Conservation (phyloP, 805 yeast genomes). For the Candida maltosa region DNA sequence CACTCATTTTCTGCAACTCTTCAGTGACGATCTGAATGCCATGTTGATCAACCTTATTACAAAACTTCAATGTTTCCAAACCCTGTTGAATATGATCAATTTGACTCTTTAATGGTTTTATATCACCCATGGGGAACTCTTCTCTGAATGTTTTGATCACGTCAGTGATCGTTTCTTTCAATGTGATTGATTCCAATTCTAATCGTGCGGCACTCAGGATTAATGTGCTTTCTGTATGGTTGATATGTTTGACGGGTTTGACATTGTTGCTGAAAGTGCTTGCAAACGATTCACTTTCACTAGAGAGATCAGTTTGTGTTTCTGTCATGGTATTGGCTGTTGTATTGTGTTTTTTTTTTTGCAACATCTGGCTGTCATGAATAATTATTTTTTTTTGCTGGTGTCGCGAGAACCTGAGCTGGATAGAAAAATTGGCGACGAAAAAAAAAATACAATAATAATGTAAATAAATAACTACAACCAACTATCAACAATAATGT, state of each 20-base stretch:
- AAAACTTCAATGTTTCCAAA: background rate
- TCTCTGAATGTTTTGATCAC: no score
- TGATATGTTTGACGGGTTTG: no score
- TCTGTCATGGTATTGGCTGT: no score
- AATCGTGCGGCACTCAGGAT: constrained; percentile 28
- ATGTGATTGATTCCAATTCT: constrained; percentile 25
- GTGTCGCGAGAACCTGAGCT: no score
- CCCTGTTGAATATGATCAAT: constrained; percentile 1
- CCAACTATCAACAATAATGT: constrained; percentile 16
- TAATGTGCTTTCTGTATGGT: constrained; percentile 11
- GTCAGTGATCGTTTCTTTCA: constrained; percentile 15
- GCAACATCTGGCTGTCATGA: no score
- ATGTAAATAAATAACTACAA: background rate
- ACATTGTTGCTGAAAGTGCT: no score
- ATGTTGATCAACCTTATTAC: background rate
- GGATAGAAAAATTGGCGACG: no score
- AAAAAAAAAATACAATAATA: background rate
- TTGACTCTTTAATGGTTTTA: background rate
- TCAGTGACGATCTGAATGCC: background rate
- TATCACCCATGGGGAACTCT: constrained; percentile 2
- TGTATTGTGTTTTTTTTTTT: no score
- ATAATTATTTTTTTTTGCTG: no score
- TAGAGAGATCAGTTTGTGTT: no score
- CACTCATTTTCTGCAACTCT: background rate
- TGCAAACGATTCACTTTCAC: no score